Evolutionary conservation across 73 alveolate species (phyloP).

Genomic region (Urostyla sp.): DNA sequence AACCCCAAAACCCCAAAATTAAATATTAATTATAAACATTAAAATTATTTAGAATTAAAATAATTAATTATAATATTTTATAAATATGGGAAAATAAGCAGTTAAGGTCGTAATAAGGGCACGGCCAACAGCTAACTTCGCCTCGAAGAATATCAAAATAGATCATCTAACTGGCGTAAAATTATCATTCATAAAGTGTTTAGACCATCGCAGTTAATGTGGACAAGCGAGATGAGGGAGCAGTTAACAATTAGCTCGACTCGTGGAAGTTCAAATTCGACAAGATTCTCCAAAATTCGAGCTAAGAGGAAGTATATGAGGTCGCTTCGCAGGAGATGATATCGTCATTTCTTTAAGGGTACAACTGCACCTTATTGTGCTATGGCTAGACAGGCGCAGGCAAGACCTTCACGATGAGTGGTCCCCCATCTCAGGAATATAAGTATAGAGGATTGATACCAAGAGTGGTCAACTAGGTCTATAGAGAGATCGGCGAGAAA

Average conservation of each 20-base stretch:
- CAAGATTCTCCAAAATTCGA: slow-evolving; percentile 94
- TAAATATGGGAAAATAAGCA: slow-evolving; percentile 84
- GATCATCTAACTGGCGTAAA: slow-evolving; percentile 75
- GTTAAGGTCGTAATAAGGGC: slow-evolving; percentile 94
- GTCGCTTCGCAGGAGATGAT: slow-evolving; percentile 76
- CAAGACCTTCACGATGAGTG: slow-evolving; percentile 99
- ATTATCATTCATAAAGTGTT: slow-evolving; percentile 38
- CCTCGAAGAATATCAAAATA: slow-evolving; percentile 90
- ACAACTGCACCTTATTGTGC: slow-evolving; percentile 96
- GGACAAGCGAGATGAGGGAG: slow-evolving; percentile 76
- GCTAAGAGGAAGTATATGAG: slow-evolving; percentile 75
- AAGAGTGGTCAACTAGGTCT: slow-evolving; percentile 92
- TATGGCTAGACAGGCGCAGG: slow-evolving; percentile 99
- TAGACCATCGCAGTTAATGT: slow-evolving; percentile 25
- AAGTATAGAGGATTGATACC: slow-evolving; percentile 99
- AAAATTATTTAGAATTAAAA: neutral
- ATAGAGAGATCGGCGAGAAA: slow-evolving; percentile 90
- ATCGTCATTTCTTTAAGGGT: slow-evolving; percentile 84
- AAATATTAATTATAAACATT: neutral
- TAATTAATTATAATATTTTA: too few species aligned
- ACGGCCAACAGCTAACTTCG: slow-evolving; percentile 97
- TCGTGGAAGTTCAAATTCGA: slow-evolving; percentile 99
- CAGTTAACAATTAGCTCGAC: slow-evolving; percentile 97
- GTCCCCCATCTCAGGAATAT: slow-evolving; percentile 93
- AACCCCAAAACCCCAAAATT: slow-evolving; percentile 1